These are phyloP conservation scores for Tolypocladium pustulatum DNA, from an alignment of 2,329 filamentous ascomycete species.

Conservation along the genomic window DNA sequence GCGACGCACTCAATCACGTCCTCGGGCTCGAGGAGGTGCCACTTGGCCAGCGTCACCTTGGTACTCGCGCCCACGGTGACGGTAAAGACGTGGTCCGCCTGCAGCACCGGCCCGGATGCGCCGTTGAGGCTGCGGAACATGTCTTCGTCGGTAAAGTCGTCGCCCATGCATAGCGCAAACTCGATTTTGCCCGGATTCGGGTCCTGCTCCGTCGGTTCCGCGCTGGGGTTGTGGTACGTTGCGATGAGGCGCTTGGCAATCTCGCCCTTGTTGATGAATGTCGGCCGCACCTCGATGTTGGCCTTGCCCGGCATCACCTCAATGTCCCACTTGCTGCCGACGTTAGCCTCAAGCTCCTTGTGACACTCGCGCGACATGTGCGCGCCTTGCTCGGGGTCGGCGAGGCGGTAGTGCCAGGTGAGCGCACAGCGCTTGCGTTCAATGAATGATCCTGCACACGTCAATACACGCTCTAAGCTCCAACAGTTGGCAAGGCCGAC, in stretches of 20 bases:
- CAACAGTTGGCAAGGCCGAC: conserved; percentile 11
- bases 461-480: background rate
- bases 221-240: conserved; percentile 50
- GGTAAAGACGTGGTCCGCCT: conserved; percentile 64
- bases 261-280: conserved; percentile 96
- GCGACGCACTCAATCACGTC: conserved; percentile 69
- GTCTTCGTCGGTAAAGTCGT: conserved; percentile 98
- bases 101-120: conserved; percentile 40
- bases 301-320: conserved; percentile 97
- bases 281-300: conserved; percentile 92
- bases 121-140: conserved; percentile 75
- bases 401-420: conserved; percentile 94
- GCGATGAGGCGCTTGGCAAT: conserved; percentile 77
- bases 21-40: conserved; percentile 78
- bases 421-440: conserved; percentile 89
- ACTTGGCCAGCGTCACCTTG: conserved; percentile 82
- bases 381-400: conserved; percentile 73
- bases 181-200: conserved; percentile 48
- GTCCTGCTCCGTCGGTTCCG: conserved; percentile 32
- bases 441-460: conserved; percentile 64
- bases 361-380: conserved; percentile 75
- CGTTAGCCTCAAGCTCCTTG: conserved; percentile 66
- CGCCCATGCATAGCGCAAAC: conserved; percentile 83
- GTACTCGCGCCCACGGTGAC: conserved; percentile 87
- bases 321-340: conserved; percentile 74